Base-by-base conservation (phyloP, 164 flowering plant species). In the Saururus chinensis region DNA sequence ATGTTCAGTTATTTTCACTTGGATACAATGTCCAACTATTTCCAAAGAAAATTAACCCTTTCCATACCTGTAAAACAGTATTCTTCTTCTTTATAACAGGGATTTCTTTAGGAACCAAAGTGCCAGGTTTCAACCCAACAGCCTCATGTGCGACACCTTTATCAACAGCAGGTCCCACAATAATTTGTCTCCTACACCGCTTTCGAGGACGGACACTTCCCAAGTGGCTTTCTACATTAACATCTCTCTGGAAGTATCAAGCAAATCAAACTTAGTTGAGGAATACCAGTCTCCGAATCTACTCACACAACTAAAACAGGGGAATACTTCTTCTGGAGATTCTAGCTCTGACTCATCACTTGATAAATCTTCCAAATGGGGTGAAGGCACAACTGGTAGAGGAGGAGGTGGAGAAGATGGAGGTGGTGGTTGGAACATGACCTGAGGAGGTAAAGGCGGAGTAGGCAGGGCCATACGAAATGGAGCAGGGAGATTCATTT, bases 401-500 rank as follows among this genome's bases (percentile, higher is more conserved):
- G 81, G 81, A 51, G 85, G 86, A 9, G 83, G 81, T 1, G 79
- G 60, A 63, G 66, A 60, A 10, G 61, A 59, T 25, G 60, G 65
- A 37, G 65, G 79, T 19, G 79, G 80, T 5, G 80, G 82, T 17
- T 81, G 84, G 45, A 64, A 80, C 62, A 89, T 75, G 23, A 53
- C 72, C 57, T 88, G 60, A 66, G 86, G 78, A 62, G 93, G 93
- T 40, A 95, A 73, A 53, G 99, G 97, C 60, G 96, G 99, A 63
- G 89, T 88, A 26, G 92, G 97, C 57, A 95, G 73, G 22, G 97
- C 95, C 81, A 82, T 77, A 41, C 93, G 87, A 62, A 91, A 95
- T 71, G 97, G 96, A 71, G 99, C 92, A 51, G 97, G 99, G 75
- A 95, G 81, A 64, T 91, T 95, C 99, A 95, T 91, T 78, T 95